phyloP scores from a whole-genome alignment of 2,329 filamentous ascomycete species.

The Chaetomium sp. region DNA sequence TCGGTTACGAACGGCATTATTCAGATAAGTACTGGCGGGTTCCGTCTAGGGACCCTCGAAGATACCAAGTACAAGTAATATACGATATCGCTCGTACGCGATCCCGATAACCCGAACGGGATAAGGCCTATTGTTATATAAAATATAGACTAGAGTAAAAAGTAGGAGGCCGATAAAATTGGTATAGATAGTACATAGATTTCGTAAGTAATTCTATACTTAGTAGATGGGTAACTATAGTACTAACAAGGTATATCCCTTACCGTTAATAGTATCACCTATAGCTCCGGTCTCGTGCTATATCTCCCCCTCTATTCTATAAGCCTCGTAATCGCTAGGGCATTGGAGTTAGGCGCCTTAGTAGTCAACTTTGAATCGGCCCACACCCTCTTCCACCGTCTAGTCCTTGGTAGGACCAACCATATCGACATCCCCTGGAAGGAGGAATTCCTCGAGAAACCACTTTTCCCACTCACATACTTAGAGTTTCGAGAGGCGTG shows the following conservation, averaged over 20 bases:
- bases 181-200: slow-evolving; percentile 17
- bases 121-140: slow-evolving; percentile 10
- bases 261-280: slow-evolving; percentile 17
- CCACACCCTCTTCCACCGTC: slow-evolving; percentile 17
- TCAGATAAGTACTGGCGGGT: slow-evolving; percentile 7
- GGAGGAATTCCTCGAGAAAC: slow-evolving; percentile 22
- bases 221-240: slow-evolving; percentile 18
- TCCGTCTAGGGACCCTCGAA: slow-evolving; percentile 11
- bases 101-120: slow-evolving; percentile 11
- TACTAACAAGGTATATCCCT: slow-evolving; percentile 22
- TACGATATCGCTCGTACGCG: slow-evolving; percentile 16
- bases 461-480: slow-evolving; percentile 26
- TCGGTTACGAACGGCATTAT: slow-evolving; percentile 1
- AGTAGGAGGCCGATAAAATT: slow-evolving; percentile 14
- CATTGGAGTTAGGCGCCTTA: slow-evolving; percentile 21
- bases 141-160: slow-evolving; percentile 14
- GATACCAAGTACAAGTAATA: slow-evolving; percentile 14
- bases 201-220: slow-evolving; percentile 17
- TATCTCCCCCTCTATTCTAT: slow-evolving; percentile 19
- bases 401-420: slow-evolving; percentile 16
- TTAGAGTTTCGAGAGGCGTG: slow-evolving; percentile 12
- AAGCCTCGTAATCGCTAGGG: slow-evolving; percentile 23
- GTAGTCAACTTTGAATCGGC: slow-evolving; percentile 13
- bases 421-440: slow-evolving; percentile 24
- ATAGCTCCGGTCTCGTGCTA: slow-evolving; percentile 22